phyloP scores from a whole-genome alignment of 2,329 filamentous ascomycete genomes.

The Sphaerulina vaccinii region DNA sequence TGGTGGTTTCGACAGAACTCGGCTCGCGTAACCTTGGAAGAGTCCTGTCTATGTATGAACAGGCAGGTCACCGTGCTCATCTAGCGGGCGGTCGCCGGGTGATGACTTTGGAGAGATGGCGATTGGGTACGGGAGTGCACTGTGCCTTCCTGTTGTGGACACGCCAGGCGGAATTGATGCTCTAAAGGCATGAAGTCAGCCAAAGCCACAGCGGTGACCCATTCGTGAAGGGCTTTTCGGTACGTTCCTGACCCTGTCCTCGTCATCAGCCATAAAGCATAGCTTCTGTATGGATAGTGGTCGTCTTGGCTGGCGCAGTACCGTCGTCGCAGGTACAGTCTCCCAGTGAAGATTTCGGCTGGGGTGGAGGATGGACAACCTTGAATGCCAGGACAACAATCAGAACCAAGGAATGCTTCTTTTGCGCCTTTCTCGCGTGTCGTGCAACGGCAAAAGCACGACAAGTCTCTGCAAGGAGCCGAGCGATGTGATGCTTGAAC shows the following conservation, averaged over 20 bases:
- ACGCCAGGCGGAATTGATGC: not conserved
- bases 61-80: not conserved
- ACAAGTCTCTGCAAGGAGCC: too few species aligned
- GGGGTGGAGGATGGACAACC: constrained; percentile 7
- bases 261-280: constrained; percentile 12
- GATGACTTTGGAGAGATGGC: not conserved
- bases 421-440: too few species aligned
- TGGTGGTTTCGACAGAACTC: not conserved
- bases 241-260: constrained; percentile 1
- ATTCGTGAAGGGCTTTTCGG: not conserved
- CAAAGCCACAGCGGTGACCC: not conserved
- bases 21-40: constrained; percentile 4
- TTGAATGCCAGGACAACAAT: too few species aligned
- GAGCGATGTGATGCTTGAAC: too few species aligned
- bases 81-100: not conserved
- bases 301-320: constrained; percentile 11
- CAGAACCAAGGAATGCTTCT: too few species aligned
- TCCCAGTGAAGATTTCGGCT: constrained; percentile 1
- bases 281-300: constrained; percentile 2
- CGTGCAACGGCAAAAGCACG: too few species aligned
- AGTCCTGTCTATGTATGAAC: not conserved
- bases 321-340: not conserved
- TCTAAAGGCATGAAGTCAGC: not conserved
- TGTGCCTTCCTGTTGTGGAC: too few species aligned
- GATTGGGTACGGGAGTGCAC: not conserved